These are phyloP conservation scores for Grigorovia transvaalensis DNA, from an alignment of 805 yeast genomes.

Conservation along the genomic window DNA sequence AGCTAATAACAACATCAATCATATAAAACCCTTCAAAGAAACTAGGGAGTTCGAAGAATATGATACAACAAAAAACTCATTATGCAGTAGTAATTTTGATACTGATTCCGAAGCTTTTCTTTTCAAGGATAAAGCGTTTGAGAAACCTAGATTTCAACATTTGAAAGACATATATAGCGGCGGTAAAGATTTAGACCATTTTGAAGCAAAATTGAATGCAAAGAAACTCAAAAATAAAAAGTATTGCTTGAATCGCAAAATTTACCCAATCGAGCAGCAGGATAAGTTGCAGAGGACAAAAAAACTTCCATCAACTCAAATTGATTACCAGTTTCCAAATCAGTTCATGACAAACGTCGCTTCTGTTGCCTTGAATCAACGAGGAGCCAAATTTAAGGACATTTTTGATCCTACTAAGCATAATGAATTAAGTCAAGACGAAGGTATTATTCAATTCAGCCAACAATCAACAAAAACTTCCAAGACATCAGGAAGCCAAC, in stretches of 20 bases:
- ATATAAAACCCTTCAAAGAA: too few species aligned
- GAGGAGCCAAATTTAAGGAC: not conserved
- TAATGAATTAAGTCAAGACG: not conserved
- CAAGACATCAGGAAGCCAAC: not conserved
- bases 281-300: not conserved
- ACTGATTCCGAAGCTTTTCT: too few species aligned
- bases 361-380: not conserved
- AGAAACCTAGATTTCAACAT: slow-evolving; percentile 6
- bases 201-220: not conserved
- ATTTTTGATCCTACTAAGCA: not conserved
- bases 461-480: not conserved
- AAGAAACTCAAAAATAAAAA: not conserved
- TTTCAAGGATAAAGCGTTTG: not conserved
- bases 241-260: not conserved
- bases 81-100: too few species aligned
- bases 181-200: slow-evolving; percentile 12
- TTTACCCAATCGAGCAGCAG: not conserved
- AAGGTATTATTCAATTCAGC: not conserved
- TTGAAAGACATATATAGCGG: slow-evolving; percentile 18
- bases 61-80: too few species aligned
- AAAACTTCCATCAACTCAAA: not conserved
- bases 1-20: too few species aligned
- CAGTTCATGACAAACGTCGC: not conserved
- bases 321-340: not conserved
- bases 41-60: too few species aligned